phyloP scores from a whole-genome alignment of 2,329 filamentous ascomycete genomes.

The Leptographium radiaticola region DNA sequence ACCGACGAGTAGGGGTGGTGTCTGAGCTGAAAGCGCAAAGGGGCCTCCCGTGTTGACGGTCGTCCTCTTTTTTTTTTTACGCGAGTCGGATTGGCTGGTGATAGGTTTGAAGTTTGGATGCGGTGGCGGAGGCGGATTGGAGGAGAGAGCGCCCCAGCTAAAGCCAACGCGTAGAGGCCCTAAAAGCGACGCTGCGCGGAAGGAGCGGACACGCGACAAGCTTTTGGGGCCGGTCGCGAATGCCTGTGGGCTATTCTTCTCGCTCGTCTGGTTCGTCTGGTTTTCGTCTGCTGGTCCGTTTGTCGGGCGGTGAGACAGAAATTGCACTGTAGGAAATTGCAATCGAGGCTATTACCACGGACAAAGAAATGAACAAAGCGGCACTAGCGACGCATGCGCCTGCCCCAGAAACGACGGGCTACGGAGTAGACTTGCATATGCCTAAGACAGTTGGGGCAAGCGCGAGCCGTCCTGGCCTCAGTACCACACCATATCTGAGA shows the following conservation, averaged over 20 bases:
- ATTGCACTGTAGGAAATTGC: neutral
- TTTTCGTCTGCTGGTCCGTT: neutral
- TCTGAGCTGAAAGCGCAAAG: neutral
- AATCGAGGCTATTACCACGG: neutral
- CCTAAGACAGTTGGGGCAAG: no score
- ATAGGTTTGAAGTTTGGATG: neutral
- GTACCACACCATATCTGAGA: no score
- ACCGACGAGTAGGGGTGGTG: neutral
- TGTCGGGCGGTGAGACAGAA: neutral
- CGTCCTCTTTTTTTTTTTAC: neutral
- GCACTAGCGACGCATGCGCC: neutral
- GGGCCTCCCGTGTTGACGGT: neutral
- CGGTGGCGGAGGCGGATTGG: neutral
- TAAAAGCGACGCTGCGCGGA: neutral
- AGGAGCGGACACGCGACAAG: constrained; percentile 1
- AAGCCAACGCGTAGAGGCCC: neutral
- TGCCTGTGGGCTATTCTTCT: neutral
- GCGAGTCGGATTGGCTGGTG: constrained; percentile 1
- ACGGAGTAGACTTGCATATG: neutral
- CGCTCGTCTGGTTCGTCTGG: no score
- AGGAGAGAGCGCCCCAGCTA: neutral
- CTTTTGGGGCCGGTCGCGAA: neutral
- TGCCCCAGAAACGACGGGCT: neutral
- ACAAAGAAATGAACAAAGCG: neutral
- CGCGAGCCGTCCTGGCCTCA: no score